Conservation (phyloP, 1,284 basidiomycete genomes). For the Sporisorium reilianum region DNA sequence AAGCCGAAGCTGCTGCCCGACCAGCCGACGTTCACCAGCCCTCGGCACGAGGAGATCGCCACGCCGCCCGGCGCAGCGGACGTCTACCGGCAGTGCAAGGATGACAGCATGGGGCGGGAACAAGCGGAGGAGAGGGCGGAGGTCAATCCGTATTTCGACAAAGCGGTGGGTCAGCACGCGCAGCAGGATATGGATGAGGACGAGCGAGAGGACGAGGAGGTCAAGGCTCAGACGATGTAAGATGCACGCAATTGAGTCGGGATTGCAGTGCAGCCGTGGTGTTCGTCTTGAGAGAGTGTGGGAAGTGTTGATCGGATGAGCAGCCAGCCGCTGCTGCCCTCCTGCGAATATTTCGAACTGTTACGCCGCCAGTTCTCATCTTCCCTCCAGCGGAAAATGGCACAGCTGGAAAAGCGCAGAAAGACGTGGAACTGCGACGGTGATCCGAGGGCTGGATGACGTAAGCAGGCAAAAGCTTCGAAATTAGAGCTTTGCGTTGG, state of each 20-base stretch:
- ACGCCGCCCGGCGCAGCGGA: conserved; percentile 36
- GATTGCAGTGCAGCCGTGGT: no score
- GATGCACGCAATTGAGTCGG: not conserved
- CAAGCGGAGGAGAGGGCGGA: not conserved
- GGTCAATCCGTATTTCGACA: conserved; percentile 32
- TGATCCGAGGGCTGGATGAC: conserved; percentile 3
- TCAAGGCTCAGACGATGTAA: conserved; percentile 8
- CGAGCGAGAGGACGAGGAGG: not conserved
- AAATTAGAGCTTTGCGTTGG: not conserved
- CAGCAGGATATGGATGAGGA: not conserved
- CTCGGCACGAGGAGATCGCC: conserved; percentile 15
- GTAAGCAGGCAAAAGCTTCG: no score
- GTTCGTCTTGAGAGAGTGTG: no score
- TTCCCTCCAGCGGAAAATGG: not conserved
- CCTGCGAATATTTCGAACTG: not conserved
- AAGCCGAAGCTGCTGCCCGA: conserved; percentile 40
- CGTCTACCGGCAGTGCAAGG: conserved; percentile 14
- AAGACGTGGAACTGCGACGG: conserved; percentile 9
- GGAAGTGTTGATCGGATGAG: no score
- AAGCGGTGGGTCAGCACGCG: not conserved
- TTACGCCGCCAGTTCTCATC: not conserved
- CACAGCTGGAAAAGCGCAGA: conserved; percentile 6
- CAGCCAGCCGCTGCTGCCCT: no score
- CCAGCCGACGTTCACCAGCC: conserved; percentile 35
- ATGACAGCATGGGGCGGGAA: not conserved